Evolutionary conservation across 257 asterid genomes (phyloP).

Genomic region (Linderniella brevidens): DNA sequence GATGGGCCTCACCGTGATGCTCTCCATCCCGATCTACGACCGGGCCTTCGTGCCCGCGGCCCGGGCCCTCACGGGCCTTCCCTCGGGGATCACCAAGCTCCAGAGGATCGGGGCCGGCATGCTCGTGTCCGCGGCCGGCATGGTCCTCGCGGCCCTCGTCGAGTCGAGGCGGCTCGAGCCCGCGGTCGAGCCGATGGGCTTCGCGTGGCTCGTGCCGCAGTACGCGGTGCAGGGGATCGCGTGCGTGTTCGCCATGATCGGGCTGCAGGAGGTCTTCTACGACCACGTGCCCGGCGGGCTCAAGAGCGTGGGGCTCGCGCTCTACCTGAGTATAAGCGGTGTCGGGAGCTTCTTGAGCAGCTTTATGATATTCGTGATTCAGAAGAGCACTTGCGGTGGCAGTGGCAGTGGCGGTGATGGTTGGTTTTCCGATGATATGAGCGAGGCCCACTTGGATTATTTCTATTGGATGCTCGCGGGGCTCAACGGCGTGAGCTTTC

Average conservation of each 20-base stretch:
- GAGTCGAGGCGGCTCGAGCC: slow-evolving; percentile 33
- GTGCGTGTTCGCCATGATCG: slow-evolving; percentile 20
- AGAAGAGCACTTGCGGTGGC: slow-evolving; percentile 8
- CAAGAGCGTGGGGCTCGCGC: slow-evolving; percentile 20
- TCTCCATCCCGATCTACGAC: slow-evolving; percentile 26
- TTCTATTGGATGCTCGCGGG: slow-evolving; percentile 22
- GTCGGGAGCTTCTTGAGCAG: slow-evolving; percentile 20
- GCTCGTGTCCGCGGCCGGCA: slow-evolving; percentile 20
- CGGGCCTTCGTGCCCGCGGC: slow-evolving; percentile 23
- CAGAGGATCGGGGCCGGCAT: slow-evolving; percentile 38
- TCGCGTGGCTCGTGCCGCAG: slow-evolving; percentile 52
- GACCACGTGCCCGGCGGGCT: slow-evolving; percentile 19
- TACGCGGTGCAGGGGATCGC: slow-evolving; percentile 13
- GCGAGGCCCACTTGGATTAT: slow-evolving; percentile 23
- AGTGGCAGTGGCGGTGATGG: slow-evolving; percentile 10
- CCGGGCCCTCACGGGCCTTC: slow-evolving; percentile 23
- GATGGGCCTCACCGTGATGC: slow-evolving; percentile 17
- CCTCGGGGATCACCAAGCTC: slow-evolving; percentile 44
- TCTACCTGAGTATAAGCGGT: slow-evolving; percentile 22
- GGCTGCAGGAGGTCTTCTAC: slow-evolving; percentile 25
- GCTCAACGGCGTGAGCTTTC: slow-evolving; percentile 10
- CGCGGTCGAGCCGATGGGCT: slow-evolving; percentile 26
- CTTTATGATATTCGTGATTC: slow-evolving; percentile 15
- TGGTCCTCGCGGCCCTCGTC: slow-evolving; percentile 37
- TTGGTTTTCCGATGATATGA: slow-evolving; percentile 22